Evolutionary conservation across 2,329 filamentous ascomycete species (phyloP).

Genomic region (Trichoderma endophyticum): DNA sequence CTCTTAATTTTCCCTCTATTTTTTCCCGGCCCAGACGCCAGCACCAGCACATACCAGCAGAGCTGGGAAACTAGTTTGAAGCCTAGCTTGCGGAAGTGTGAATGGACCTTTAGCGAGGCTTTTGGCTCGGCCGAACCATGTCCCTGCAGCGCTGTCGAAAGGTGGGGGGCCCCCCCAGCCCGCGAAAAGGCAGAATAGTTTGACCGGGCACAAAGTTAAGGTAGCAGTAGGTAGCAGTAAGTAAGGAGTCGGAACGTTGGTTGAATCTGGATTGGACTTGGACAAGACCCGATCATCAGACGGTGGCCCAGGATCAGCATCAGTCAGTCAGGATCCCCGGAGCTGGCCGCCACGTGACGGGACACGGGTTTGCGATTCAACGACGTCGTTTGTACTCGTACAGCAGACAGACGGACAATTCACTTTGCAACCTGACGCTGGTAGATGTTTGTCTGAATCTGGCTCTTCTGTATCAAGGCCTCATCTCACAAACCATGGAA

Average conservation of each 20-base stretch:
- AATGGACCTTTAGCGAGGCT: conserved; percentile 6
- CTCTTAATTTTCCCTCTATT: not conserved
- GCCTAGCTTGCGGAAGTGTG: not conserved
- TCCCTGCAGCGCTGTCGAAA: not conserved
- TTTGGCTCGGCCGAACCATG: conserved; percentile 11
- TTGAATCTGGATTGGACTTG: not conserved
- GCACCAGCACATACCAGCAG: not conserved
- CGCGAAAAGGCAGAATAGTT: not conserved
- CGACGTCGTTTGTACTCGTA: not conserved
- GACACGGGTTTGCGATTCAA: not conserved
- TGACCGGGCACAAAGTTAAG: conserved; percentile 1
- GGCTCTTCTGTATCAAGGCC: no score
- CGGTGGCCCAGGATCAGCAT: not conserved
- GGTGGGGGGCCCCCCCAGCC: not conserved
- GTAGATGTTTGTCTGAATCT: no score
- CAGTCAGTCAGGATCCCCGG: not conserved
- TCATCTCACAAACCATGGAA: no score
- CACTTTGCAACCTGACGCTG: no score
- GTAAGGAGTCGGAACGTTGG: not conserved
- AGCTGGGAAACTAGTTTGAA: not conserved
- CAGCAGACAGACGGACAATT: not conserved
- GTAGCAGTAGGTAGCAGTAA: not conserved
- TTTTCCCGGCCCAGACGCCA: not conserved
- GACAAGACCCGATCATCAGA: conserved; percentile 1
- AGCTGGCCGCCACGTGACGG: conserved; percentile 5